Base-by-base conservation (phyloP, 768 basidiomycete genomes). In the Trametopsis cervina region DNA sequence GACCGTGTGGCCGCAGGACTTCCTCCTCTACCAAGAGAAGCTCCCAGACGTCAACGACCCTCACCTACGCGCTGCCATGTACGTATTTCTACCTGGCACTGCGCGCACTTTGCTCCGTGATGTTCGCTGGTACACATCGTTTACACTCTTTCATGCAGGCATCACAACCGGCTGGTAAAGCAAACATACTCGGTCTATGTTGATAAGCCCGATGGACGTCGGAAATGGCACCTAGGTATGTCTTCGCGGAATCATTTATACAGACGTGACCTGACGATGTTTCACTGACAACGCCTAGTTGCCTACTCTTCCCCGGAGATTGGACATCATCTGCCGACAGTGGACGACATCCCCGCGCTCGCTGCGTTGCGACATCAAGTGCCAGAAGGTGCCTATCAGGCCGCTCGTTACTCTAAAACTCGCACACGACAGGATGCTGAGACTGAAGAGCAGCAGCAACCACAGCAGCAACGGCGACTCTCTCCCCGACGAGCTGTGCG, bases 201-300 rank as follows among this genome's bases (percentile, higher is more conserved):
- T 29, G 74, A 83, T n/a, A 81, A 78, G 2, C 57, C 73, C 17
- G 65, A 70, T 47, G 85, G 84, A n/a, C 75, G 76, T 49, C 73
- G 81, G 53, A 89, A 89, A 57, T 89, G 86, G 86, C 86, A 89
- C 56, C 71, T 89, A 25, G 88, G 86, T 87, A 62, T 44, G 82
- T 35, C 66, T 35, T 33, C 24, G 15, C 24, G 23, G 18, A 18
- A 20, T 39, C 40, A 42, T 46, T 39, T 43, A 40, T 26, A 26
- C 4, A 46, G 18, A 36, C 26, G 35, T 26, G 42, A 20, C 37
- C 46, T 41, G n/a, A n/a, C n/a, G 35, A 42, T 29, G 42, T 45
- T 36, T 24, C 39, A 21, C 20, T 18, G 24, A 20, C 42, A n/a
- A 23, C 29, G 25, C 49, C 13, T 23, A 69, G 68, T 69, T 35